Evolutionary conservation across 768 basidiomycete genomes (phyloP), one percentile per base, ranked within the genome.

Genomic region (Clitopilus hobsonii): DNA sequence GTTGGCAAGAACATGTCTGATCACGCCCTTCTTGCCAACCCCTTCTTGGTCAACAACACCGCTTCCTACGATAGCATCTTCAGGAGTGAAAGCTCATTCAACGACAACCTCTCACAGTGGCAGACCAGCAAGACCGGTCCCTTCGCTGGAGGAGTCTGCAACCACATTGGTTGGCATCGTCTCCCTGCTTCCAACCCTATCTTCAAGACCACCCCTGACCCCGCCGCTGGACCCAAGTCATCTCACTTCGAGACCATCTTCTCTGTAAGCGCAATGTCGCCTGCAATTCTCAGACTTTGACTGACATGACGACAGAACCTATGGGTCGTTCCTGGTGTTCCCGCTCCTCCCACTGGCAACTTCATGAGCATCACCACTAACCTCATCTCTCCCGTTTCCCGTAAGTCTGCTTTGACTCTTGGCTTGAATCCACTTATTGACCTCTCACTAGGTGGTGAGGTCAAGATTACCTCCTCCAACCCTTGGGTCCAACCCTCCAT

Each of bases 221-320:
- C 75, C 28, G 56, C 73, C 1, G 57, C 72, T 25, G 76, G 77
- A 0, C 67, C 68, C 10, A 61, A 61, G 16, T 53, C 72, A 0
- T 57, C 73, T 4, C 74, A 77, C 55, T 63, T 61, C 29, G 75
- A 77, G 54, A 51, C 72, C 2, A 53, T 69, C 1, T 63, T 74
- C 26, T 55, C 52, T 28, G 75, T 76, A 56, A 49, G 69, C 53
- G 29, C 30, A 16, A 14, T 22, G 2, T 32, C 6, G 18, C 3
- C 28, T 4, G 10, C 20, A 1, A 13, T 18, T 10, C 41, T 32
- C 20, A 24, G 14, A 7, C 23, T n/a, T 11, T 27, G 23, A 27
- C 25, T 18, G 30, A 36, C 23, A 16, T 27, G 11, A 47, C 23
- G 48, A 50, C 22, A 53, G 52, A 53, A 53, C 28, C 45, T 53